phyloP scores from a whole-genome alignment of 2,329 filamentous ascomycete genomes.

The Nectriaceae sp. region DNA sequence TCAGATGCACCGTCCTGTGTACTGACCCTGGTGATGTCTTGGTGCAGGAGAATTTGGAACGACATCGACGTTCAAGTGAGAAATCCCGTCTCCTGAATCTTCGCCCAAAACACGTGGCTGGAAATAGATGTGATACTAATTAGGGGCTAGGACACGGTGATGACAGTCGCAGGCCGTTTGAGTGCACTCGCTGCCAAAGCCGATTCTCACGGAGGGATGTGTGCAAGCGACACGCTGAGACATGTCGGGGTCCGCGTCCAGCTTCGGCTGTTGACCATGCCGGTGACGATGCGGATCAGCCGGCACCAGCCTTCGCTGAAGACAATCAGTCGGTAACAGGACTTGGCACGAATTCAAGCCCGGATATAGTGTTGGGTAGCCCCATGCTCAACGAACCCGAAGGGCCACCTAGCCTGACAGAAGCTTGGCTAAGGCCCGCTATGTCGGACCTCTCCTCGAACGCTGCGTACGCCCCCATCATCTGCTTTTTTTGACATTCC shows the following conservation, averaged over 20 bases:
- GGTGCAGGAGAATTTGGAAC: slow-evolving; percentile 22
- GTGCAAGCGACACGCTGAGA: slow-evolving; percentile 19
- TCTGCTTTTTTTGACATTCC: background rate
- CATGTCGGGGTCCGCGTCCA: slow-evolving; percentile 9
- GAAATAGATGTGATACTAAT: background rate
- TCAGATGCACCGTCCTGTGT: background rate
- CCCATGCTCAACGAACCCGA: background rate
- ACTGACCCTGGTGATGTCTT: background rate
- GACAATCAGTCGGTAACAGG: background rate
- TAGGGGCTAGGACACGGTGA: slow-evolving; percentile 17
- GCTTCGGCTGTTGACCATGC: background rate
- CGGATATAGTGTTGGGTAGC: background rate
- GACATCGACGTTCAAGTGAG: slow-evolving; percentile 23
- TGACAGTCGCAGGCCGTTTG: slow-evolving; percentile 18
- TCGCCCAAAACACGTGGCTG: background rate
- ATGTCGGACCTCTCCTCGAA: background rate
- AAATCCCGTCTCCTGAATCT: background rate
- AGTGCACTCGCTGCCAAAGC: slow-evolving; percentile 18
- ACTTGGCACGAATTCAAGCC: background rate
- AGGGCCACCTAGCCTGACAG: background rate
- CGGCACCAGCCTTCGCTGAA: background rate
- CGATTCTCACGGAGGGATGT: slow-evolving; percentile 20
- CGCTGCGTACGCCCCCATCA: background rate
- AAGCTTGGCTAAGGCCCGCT: background rate
- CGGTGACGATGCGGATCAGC: background rate